Evolutionary conservation across 2,329 filamentous ascomycete genomes (phyloP), one percentile per base, ranked within the genome.

Genomic region (Penicillium griseofulvum): DNA sequence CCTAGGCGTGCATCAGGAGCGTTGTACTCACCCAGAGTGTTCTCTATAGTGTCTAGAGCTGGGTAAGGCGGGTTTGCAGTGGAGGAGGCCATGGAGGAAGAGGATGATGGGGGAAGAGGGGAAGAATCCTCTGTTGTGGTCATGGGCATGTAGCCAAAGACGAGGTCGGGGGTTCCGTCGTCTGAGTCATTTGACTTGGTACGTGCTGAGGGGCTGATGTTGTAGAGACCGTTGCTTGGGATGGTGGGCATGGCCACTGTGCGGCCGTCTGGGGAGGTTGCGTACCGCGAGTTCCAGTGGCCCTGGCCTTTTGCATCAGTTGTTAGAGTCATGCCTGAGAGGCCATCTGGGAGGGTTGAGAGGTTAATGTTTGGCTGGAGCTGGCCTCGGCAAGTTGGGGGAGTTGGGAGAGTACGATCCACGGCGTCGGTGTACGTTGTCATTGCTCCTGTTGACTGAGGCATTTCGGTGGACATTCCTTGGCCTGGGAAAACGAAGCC

Each of bases 361-460:
- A 43, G 43, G 28, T 51, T 44, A 34, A 57, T 62, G 34, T 42
- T 55, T 29, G n/a, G 10, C 19, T 53, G 34, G 19, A 41, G 59
- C 19, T 65, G 65, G 54, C 57, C 60, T 31, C 68, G 66, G 29
- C 61, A 60, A 7, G 58, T 66, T 24, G 65, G 63, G 31, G 71
- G 71, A 31, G 67, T 72, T 29, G 74, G 74, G 26, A 76, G 64
- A 10, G 65, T 74, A 44, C 74, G 66, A 49, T 73, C 71, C 42
- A 65, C 55, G 8, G 34, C 34, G 2, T 61, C 64, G 22, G 70
- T 59, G 26, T 56, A 52, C n/a, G 66, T 62, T 28, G 61, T 52
- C 39, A 65, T 63, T 16, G 59, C 45, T 33, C 65, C 59, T 6
- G 65, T 64, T 19, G 67, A 49, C 17, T 69, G 63, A 6, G 68